Evolutionary conservation across 2,329 filamentous ascomycete species (phyloP).

Genomic region (Ceratocystis ficicola): DNA sequence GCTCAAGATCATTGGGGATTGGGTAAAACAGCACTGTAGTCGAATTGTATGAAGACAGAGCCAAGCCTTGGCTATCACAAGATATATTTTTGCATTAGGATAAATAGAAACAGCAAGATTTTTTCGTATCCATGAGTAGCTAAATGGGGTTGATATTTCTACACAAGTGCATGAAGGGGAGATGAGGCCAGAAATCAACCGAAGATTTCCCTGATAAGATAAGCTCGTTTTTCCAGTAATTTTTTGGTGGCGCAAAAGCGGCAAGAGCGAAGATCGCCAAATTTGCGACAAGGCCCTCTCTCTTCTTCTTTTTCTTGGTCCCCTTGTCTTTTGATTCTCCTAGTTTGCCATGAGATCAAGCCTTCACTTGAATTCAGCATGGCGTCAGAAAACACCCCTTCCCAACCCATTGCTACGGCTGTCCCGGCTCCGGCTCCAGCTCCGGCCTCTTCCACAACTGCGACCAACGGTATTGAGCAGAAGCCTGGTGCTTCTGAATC

Average conservation of each 20-base stretch:
- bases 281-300: background rate
- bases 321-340: background rate
- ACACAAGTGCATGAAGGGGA: too few species aligned
- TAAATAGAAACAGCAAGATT: background rate
- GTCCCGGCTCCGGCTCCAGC: background rate
- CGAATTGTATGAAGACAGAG: too few species aligned
- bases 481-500: constrained; percentile 14
- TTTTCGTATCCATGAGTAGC: too few species aligned
- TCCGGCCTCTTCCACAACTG: background rate
- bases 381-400: constrained; percentile 20
- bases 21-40: background rate
- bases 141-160: background rate
- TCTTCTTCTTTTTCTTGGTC: constrained; percentile 13
- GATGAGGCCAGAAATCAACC: background rate
- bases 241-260: constrained; percentile 5
- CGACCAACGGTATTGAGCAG: background rate
- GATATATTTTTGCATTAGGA: background rate
- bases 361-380: constrained; percentile 14
- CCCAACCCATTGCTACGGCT: constrained; percentile 9
- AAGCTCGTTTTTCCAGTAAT: constrained; percentile 8
- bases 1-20: background rate
- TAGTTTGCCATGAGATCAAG: constrained; percentile 16
- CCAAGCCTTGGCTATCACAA: background rate
- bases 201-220: constrained; percentile 12
- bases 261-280: background rate